Base-by-base conservation (phyloP, 352 stramenopile genomes). In the Globisporangium megalacanthum region DNA sequence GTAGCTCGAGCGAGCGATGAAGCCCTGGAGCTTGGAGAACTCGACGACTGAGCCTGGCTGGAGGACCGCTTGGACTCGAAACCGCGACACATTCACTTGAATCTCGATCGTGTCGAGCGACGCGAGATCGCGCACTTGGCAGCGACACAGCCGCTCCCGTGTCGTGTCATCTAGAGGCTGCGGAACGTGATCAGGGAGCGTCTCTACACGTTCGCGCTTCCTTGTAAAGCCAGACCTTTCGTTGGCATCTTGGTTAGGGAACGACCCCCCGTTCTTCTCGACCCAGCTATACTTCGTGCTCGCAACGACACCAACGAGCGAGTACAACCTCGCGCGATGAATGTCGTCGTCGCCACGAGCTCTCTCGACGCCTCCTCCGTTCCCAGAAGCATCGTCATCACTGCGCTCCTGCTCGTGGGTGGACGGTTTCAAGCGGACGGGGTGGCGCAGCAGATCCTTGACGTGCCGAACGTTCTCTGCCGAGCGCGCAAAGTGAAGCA, bases 1-100 rank as follows among this genome's bases (percentile, higher is more conserved):
- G 66, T 78, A 90, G 10, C 64, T 80, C 0, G 72, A 68, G 22
- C 82, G 64, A 15, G 79, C 73, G 8, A 86, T 64, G 50, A 83
- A 86, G 4, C 69, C 72, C 48, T 88, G 69, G 6, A 89, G 58
- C 25, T 68, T 76, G n/a, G 66, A 72, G 17, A 89, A 66, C 42
- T 88, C 73, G 5, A 88, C 74, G 3, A 87, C 36, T 22, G 19
- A 48, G 45, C 68, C 49, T n/a, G 56, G 22, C 36, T 75, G 66
- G 17, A 88, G 47, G 4, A 46, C 42, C 7, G 57, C 68, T 8
- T 72, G 57, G 1, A 67, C 45, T 35, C 75, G 69, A 61, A 88
- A 88, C 8, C 54, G 64, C 3, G 69, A 71, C 2, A 58, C 55
- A 56, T 89, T 72, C 7, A 88, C 56, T 14, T 63, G 70, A 50